Percentiles rank a stretch among this genome's conserved stretches.
Conservation (phyloP, 2,329 filamentous ascomycete species). For the Sclerotinia sclerotiorum region DNA sequence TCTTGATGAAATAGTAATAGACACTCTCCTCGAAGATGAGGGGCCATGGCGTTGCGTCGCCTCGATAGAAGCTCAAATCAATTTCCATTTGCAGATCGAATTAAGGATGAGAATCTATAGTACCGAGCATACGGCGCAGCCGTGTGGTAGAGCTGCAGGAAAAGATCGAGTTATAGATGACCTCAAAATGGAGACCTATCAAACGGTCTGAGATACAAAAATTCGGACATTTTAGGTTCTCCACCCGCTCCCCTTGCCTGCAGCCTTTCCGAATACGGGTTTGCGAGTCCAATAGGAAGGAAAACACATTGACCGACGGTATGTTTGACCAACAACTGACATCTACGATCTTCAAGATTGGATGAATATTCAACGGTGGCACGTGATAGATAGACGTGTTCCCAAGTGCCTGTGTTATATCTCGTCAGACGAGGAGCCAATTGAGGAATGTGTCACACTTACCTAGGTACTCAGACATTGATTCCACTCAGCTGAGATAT, state of each 20-base stretch:
- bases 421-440: conserved; percentile 2
- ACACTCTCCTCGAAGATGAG: conserved; percentile 10
- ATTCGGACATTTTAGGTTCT: conserved; percentile 6
- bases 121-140: conserved; percentile 15
- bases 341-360: conserved; percentile 15
- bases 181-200: conserved; percentile 6
- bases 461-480: background rate
- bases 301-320: background rate
- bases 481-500: background rate
- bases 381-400: conserved; percentile 10
- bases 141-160: conserved; percentile 5
- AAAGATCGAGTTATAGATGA: conserved; percentile 5
- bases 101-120: conserved; percentile 17
- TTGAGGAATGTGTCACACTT: background rate
- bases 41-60: background rate
- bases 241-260: background rate
- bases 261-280: background rate
- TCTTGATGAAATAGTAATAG: conserved; percentile 1
- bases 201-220: background rate
- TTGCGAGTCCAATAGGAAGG: background rate
- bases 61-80: conserved; percentile 12
- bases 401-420: background rate
- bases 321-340: conserved; percentile 2
- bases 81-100: conserved; percentile 12
- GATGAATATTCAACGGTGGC: conserved; percentile 1